Percentiles rank a stretch among this genome's conserved stretches.
Conservation (phyloP, 495 filamentous ascomycete genomes). For the Rhypophila decipiens region DNA sequence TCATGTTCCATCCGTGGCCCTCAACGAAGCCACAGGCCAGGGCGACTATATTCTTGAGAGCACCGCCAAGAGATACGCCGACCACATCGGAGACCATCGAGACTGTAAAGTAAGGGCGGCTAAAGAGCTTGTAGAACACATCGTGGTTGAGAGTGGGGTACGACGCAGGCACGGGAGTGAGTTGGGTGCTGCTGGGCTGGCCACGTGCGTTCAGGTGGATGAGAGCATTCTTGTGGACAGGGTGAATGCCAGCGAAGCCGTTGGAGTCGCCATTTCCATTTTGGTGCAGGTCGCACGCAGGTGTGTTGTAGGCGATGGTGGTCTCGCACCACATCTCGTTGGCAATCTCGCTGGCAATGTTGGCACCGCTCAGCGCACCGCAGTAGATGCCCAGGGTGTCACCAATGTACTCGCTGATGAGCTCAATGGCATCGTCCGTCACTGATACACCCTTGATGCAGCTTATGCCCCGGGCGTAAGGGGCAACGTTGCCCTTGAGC, state of each 20-base stretch:
- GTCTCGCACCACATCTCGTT: conserved; percentile 95
- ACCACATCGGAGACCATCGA: conserved; percentile 87
- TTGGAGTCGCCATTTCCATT: conserved; percentile 45
- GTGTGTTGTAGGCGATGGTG: conserved; percentile 92
- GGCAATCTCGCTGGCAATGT: conserved; percentile 94
- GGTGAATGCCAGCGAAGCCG: conserved; percentile 27
- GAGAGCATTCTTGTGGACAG: conserved; percentile 38
- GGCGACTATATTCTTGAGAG: conserved; percentile 96
- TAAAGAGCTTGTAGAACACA: conserved; percentile 77
- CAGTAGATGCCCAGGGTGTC: conserved; percentile 89
- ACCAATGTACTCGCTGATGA: conserved; percentile 95
- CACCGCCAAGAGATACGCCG: conserved; percentile 90
- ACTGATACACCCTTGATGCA: conserved; percentile 99
- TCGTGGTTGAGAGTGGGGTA: conserved; percentile 79
- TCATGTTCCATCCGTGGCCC: conserved; percentile 95
- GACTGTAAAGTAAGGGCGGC: conserved; percentile 96
- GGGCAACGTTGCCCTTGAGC: conserved; percentile 80
- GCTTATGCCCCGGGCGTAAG: conserved; percentile 87
- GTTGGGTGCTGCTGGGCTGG: conserved; percentile 53
- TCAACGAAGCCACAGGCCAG: conserved; percentile 93
- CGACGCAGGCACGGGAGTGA: conserved; percentile 67
- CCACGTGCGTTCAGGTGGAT: conserved; percentile 61
- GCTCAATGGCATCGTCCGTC: conserved; percentile 65
- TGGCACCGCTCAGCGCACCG: conserved; percentile 91
- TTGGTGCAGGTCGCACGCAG: conserved; percentile 56